Evolutionary conservation across 2,329 filamentous ascomycete species (phyloP), one percentile per base, ranked within the genome.

Genomic region (Colletotrichum trifolii): DNA sequence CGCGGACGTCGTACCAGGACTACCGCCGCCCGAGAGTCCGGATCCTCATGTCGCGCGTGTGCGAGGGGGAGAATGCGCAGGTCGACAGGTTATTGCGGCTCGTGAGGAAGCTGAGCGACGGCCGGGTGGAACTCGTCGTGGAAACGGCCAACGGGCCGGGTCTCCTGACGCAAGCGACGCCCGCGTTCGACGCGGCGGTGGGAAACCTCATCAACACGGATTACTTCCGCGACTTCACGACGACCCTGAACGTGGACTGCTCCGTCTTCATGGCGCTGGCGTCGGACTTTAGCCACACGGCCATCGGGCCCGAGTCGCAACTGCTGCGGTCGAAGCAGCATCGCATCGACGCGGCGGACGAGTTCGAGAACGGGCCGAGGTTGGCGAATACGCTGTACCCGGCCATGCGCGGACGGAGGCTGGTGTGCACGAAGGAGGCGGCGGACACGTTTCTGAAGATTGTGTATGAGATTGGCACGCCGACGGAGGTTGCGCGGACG

Each of bases 241-340:
- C 67, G 0, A 78, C 75, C 5, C 61, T 81, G 17, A 81, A 81
- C 63, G 70, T 81, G 56, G 79, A 81, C 47, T 78, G 80, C 59
- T 79, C 78, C 6, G 73, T 80, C 45, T 75, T 81, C 12, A 75
- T 81, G 45, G 76, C 78, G 46, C 71, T 81, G 35, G 73, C 78
- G 39, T 80, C 78, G 1, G 79, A 81, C 54, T 71, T 80, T 11
- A 80, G 78, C 1, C 78, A 81, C 43, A 62, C 71, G 8, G 58
- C 67, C 3, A 75, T 79, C 6, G 66, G 73, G 15, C 72, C 75
- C 1, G 64, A 50, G 2, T 57, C 55, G 11, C 53, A 46, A 10
- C 50, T 67, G 1, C 70, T 76, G 58, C 70, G 72, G 4, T 79
- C 76, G 73, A 76, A 79, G 48, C 68, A 67, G 65, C 65, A 67